A percentile compares a stretch with the other conserved stretches of the same genome.
Evolutionary conservation across 1,139 yeast genomes (phyloP).

Genomic region (Chernovozyma sophiae-reginae): DNA sequence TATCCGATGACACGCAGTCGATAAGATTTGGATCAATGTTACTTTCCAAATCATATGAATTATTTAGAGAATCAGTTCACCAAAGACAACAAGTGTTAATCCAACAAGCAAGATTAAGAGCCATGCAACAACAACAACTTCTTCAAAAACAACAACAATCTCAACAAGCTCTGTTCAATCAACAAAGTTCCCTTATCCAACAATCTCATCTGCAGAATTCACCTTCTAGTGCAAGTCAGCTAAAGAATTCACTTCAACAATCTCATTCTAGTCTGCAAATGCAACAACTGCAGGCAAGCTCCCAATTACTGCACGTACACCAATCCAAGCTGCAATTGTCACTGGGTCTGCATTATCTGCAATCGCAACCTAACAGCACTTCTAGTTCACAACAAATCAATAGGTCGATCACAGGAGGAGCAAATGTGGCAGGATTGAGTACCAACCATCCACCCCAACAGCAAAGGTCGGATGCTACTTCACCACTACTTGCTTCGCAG

Average conservation of each 20-base stretch:
- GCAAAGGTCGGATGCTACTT: constrained; percentile 7
- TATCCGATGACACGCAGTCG: constrained; percentile 82
- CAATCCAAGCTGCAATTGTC: neutral
- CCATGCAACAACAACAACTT: constrained; percentile 39
- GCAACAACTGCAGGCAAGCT: constrained; percentile 3
- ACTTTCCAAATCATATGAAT: constrained; percentile 77
- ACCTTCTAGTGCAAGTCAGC: neutral
- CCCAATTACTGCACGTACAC: neutral
- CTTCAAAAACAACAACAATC: constrained; percentile 36
- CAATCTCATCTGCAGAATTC: too few species aligned
- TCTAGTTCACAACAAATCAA: neutral
- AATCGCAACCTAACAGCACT: neutral
- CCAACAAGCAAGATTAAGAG: constrained; percentile 45
- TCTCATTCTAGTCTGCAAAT: constrained; percentile 1
- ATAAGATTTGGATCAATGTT: constrained; percentile 91
- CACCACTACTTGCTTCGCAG: constrained; percentile 7
- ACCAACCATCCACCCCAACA: constrained; percentile 3
- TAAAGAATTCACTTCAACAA: neutral
- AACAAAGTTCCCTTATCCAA: too few species aligned
- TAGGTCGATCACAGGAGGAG: constrained; percentile 4
- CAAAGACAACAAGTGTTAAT: constrained; percentile 41
- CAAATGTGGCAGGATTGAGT: constrained; percentile 4
- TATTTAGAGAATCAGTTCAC: constrained; percentile 50
- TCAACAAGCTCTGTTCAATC: constrained; percentile 26
- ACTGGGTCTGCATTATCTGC: neutral